A percentile compares a stretch with the other conserved stretches of the same genome.
phyloP scores from a whole-genome alignment of 192 early-diverging fungal genomes.

The Phlyctochytrium bullatum region DNA sequence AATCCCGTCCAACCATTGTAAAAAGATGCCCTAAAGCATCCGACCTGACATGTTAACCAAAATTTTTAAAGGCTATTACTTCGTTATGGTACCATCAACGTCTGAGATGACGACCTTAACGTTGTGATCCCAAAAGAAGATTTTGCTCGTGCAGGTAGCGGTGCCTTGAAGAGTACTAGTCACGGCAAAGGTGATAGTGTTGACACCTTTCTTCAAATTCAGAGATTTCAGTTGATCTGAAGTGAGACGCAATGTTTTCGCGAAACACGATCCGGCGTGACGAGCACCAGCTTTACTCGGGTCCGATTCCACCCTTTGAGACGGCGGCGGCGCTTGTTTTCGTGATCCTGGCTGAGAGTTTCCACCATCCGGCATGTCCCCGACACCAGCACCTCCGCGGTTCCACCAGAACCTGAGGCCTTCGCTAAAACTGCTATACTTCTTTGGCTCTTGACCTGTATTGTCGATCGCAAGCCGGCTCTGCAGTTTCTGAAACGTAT shows the following conservation, averaged over 20 bases:
- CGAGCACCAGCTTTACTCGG: not conserved
- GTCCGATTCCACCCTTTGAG: not conserved
- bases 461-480: not conserved
- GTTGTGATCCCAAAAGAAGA: conserved; percentile 84
- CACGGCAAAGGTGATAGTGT: conserved; percentile 88
- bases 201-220: conserved; percentile 79
- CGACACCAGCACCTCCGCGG: conserved; percentile 12
- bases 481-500: not conserved
- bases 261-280: conserved; percentile 20
- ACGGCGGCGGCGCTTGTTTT: not conserved
- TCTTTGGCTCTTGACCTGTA: conserved; percentile 8
- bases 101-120: conserved; percentile 93
- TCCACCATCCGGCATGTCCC: no score
- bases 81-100: conserved; percentile 98
- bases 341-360: not conserved
- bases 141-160: conserved; percentile 77
- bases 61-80: conserved; percentile 37
- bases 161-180: conserved; percentile 71
- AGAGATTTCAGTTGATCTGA: conserved; percentile 85
- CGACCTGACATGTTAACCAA: conserved; percentile 53
- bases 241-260: conserved; percentile 87
- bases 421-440: conserved; percentile 29
- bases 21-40: conserved; percentile 95
- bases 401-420: conserved; percentile 38
- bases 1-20: conserved; percentile 96